A percentile compares a stretch with the other conserved stretches of the same genome.
Evolutionary conservation across 2,329 filamentous ascomycete genomes (phyloP).

Genomic region (Fusarium sp.): DNA sequence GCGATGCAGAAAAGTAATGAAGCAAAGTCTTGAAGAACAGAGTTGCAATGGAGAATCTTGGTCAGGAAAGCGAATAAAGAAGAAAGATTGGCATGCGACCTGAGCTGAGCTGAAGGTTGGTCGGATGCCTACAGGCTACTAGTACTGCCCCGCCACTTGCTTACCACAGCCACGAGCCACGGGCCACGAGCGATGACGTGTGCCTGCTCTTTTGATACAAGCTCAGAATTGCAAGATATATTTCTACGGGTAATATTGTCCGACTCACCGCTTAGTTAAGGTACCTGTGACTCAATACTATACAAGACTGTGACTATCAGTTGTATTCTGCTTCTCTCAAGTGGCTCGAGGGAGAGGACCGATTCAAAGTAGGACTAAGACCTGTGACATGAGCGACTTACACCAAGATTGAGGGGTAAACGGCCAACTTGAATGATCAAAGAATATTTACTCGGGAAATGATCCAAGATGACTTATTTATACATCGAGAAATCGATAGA

Average conservation of each 20-base stretch:
- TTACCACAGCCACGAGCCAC: constrained; percentile 45
- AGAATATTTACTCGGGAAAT: no score
- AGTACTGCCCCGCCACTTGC: constrained; percentile 41
- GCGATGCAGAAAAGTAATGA: constrained; percentile 1
- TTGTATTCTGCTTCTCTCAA: not conserved
- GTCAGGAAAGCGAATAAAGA: constrained; percentile 12
- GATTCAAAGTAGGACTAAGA: not conserved
- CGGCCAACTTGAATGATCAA: no score
- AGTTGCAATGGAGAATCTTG: constrained; percentile 4
- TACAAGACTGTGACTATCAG: not conserved
- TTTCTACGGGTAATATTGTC: not conserved
- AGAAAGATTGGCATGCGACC: constrained; percentile 26
- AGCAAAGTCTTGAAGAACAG: not conserved
- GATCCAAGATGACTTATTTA: not conserved
- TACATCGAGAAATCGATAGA: not conserved
- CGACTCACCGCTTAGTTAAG: constrained; percentile 16
- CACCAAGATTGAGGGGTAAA: not conserved
- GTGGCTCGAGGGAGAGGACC: not conserved
- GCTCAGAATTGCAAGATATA: not conserved
- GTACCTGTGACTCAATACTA: not conserved
- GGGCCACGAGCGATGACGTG: constrained; percentile 49
- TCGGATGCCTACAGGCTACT: constrained; percentile 19
- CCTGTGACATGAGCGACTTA: constrained; percentile 22
- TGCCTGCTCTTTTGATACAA: constrained; percentile 20
- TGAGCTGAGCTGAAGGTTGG: constrained; percentile 27